Base-by-base conservation (phyloP, 495 filamentous ascomycete species). In the Penicillium taxi region DNA sequence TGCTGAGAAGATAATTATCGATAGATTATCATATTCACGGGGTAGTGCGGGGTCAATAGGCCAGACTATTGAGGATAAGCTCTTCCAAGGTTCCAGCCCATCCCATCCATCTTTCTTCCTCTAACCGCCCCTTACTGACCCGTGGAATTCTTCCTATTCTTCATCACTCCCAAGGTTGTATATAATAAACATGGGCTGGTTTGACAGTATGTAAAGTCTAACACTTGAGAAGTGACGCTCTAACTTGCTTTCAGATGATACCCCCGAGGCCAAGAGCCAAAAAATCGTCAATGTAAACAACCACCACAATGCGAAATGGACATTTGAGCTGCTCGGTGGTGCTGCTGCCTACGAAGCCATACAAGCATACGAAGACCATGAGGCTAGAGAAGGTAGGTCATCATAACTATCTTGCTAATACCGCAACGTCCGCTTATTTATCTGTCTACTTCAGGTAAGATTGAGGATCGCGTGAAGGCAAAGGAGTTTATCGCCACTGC, bases 331-430 rank as follows among this genome's bases (percentile, higher is more conserved):
- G 24, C 56, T 88, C 37, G 80, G 74, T 42, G 80, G 79, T 39
- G 82, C 77, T 27, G 82, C 81, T 22, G 75, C 80, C 42, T 85
- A 81, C 56, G 81, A 78, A 55, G 82, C 77, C 45, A 78, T 84
- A 69, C 81, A 82, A 63, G 61, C 74, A 12, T 86, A 81, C 60
- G 80, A 86, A 58, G 67, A 83, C 44, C 64, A 75, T 34, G 75
- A 80, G 50, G 72, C 72, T 41, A 55, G 56, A 19, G 71, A 85
- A 52, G 81, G 79, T 81, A 63, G 23, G 28, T 2, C 11, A 18
- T 13, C n/a, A 8, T 21, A 4, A 24, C 21, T 20, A 11, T 12
- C 2, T n/a, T 22, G n/a, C 21, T 26, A 37, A 6, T n/a, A n/a
- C n/a, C n/a, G n/a, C n/a, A n/a, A n/a, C n/a, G 17, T 2, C 13